Base-by-base conservation (phyloP, 495 filamentous ascomycete genomes). In the Emericellopsis terricola region DNA sequence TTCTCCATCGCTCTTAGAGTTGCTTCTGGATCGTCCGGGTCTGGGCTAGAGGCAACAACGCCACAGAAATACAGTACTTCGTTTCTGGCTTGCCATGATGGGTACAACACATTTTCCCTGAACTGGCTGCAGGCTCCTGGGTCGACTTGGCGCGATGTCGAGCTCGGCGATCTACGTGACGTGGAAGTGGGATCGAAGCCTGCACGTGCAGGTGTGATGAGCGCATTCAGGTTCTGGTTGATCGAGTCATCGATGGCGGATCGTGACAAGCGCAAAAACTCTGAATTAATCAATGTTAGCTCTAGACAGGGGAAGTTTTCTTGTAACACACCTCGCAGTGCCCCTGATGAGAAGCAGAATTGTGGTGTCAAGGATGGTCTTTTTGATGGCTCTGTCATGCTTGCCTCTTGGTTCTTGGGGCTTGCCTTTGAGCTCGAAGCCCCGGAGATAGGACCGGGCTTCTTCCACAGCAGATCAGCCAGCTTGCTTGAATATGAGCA, bases 61-160 rank as follows among this genome's bases (percentile, higher is more conserved):
- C 82, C 75, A 53, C 89, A 97, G 50, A 94, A 97, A 36, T 70
- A 80, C 21, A 97, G 56, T 2, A 94, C 78, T 49, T 91, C 81
- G 7, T 79, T 80, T 30, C 89, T 68, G 3, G 65, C 62, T 42
- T 91, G 77, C 89, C 89, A 97, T 17, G 81, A 79, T 0, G 81
- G 81, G 34, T 94, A 89, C 0, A 97, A 54, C 1, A 94, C 71
- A 19, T 76, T 64, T 10, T 83, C 57, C 44, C 81, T 81, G 59
- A 97, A 94, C 2, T 41, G 38, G 32, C 59, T 55, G 45, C 89
- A 97, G 2, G 72, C 55, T 0, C 49, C 40, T 0, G 66, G 44
- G 13, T 81, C 62, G 36, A 85, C 73, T 34, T 61, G 56, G 13
- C 47, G 54, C 20, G 61, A 60, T 10, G 60, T 51, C 21, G 73